phyloP scores from a whole-genome alignment of 1,284 basidiomycete genomes.

The Bjerkandera adusta region DNA sequence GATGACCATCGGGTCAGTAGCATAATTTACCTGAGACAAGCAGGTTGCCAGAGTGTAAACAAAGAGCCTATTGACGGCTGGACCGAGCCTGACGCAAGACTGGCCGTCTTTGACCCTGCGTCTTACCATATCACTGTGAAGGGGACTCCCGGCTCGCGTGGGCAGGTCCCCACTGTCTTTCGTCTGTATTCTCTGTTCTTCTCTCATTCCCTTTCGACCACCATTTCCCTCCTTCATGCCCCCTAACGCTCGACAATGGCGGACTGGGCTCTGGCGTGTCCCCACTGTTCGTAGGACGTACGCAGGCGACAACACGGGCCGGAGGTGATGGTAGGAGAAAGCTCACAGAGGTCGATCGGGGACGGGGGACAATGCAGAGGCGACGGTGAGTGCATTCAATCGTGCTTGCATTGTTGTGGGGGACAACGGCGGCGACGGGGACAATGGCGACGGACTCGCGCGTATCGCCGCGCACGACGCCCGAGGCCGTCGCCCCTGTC shows the following conservation, averaged over 20 bases:
- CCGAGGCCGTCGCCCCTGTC: conserved; percentile 21
- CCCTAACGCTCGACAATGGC: too few relatives aligned
- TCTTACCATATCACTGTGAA: conserved; percentile 29
- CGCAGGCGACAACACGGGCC: too few relatives aligned
- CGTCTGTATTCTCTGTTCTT: conserved; percentile 13
- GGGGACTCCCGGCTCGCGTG: conserved; percentile 28
- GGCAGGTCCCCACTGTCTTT: conserved; percentile 16
- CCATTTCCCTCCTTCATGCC: not conserved
- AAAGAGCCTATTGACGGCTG: conserved; percentile 6
- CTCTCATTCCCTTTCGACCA: conserved; percentile 5
- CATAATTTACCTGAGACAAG: too few relatives aligned
- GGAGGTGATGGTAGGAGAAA: too few relatives aligned
- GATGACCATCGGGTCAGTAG: too few relatives aligned
- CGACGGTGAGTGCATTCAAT: too few relatives aligned
- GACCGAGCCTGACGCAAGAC: conserved; percentile 16
- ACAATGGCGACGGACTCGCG: conserved; percentile 15
- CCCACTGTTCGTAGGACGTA: too few relatives aligned
- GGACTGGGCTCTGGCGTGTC: too few relatives aligned
- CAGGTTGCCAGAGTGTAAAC: too few relatives aligned
- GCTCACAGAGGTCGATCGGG: too few relatives aligned
- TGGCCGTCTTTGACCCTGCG: conserved; percentile 4
- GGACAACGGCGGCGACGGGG: conserved; percentile 13
- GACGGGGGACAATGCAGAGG: too few relatives aligned
- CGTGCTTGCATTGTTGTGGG: conserved; percentile 4
- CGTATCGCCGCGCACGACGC: conserved; percentile 17